Conservation (phyloP, 2,329 filamentous ascomycete species). For the Aureobasidium melanogenum region DNA sequence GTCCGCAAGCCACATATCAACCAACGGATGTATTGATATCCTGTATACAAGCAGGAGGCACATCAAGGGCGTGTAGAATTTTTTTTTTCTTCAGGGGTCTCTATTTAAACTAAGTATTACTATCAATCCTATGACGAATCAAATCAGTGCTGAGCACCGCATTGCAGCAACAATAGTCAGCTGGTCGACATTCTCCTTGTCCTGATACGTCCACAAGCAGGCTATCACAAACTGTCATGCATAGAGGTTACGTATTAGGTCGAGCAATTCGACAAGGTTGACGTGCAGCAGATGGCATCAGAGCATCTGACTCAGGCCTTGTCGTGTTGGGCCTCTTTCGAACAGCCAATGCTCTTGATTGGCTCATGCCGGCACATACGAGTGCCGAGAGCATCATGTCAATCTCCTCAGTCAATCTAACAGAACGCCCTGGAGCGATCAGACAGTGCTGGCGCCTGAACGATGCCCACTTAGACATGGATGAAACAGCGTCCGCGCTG, state of each 20-base stretch:
- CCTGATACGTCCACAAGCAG: neutral
- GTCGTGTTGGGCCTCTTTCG: neutral
- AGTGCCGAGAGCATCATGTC: neutral
- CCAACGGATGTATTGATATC: too few species aligned
- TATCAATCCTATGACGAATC: neutral
- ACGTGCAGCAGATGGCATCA: neutral
- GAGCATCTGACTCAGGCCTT: neutral
- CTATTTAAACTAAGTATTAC: neutral
- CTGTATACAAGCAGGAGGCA: neutral
- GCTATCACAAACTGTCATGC: neutral
- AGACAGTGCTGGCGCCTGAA: neutral
- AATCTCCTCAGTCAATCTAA: neutral
- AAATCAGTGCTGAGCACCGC: neutral
- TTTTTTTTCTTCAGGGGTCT: neutral
- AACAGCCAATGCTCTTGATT: neutral
- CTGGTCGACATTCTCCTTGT: neutral
- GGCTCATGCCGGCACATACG: neutral
- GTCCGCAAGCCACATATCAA: too few species aligned
- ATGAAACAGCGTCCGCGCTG: conserved; percentile 7
- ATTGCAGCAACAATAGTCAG: neutral
- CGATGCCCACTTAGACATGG: neutral
- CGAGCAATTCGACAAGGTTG: neutral
- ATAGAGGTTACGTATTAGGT: neutral
- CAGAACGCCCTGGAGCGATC: neutral
- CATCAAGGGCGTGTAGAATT: neutral